Conservation (phyloP, 2,329 filamentous ascomycete species). For the Onygenales sp. region DNA sequence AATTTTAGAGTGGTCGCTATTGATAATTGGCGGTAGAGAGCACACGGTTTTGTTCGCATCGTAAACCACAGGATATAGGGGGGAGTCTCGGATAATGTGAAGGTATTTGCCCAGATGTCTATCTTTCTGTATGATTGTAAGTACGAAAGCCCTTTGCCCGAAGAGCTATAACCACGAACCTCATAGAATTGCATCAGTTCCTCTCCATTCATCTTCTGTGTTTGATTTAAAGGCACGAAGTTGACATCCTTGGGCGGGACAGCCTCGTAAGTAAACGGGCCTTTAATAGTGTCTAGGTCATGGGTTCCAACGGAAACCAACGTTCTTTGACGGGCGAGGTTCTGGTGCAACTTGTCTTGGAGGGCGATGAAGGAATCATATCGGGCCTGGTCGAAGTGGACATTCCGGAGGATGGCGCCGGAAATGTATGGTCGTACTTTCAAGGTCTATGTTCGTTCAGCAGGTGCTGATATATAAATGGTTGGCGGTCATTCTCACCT, state of each 20-base stretch:
- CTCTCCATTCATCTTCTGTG: constrained; percentile 73
- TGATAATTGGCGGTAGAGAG: constrained; percentile 95
- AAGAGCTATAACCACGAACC: constrained; percentile 26
- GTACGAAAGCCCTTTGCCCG: neutral
- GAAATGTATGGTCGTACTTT: constrained; percentile 81
- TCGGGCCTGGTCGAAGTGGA: constrained; percentile 81
- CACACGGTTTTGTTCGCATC: constrained; percentile 80
- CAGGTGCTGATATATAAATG: constrained; percentile 1
- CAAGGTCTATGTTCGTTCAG: constrained; percentile 45
- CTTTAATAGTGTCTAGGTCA: constrained; percentile 85
- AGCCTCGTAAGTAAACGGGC: constrained; percentile 94
- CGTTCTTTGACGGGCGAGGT: constrained; percentile 84
- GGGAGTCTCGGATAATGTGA: constrained; percentile 87
- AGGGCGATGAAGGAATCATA: constrained; percentile 97
- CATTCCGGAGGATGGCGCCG: constrained; percentile 76
- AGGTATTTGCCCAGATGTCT: constrained; percentile 83
- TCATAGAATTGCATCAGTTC: constrained; percentile 93
- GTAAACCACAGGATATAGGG: constrained; percentile 92
- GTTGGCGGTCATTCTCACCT: constrained; percentile 31
- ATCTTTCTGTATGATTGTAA: constrained; percentile 49
- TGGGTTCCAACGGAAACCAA: constrained; percentile 97
- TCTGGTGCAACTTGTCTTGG: constrained; percentile 97
- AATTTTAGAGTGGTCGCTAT: constrained; percentile 95
- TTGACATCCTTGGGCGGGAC: constrained; percentile 83
- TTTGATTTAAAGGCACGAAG: constrained; percentile 86